Evolutionary conservation across 768 basidiomycete species (phyloP), one percentile per base, ranked within the genome.

Genomic region (Mycena chlorophos): DNA sequence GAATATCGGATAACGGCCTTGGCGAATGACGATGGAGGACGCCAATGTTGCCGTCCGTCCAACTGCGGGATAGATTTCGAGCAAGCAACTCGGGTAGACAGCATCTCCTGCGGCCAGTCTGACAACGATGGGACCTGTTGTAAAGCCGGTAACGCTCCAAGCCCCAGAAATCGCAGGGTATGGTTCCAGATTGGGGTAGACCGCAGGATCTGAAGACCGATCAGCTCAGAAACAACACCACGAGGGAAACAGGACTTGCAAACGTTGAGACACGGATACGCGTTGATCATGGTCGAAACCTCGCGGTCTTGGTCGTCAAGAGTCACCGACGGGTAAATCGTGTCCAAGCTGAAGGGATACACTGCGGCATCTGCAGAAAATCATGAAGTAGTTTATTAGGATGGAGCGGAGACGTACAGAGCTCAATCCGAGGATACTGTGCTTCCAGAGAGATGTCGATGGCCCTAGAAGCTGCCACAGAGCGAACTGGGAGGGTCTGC

Each of bases 401-500:
- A 50, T 29, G 23, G n/a, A 17, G 29, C 49, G 0, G 40, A 47
- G 26, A 57, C 71, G 52, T 60, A 75, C 74, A 75, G 17, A 69
- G 53, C 28, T 69, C 65, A 54, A 76, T 67, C 56, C 56, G 63
- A 1, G 73, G 73, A 59, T 76, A 76, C 8, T 43, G 38, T 53
- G 39, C 37, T 42, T 63, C 45, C 31, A 61, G 46, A 17, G 56
- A 51, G n/a, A 57, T 39, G 23, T 57, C 53, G 22, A 60, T 55
- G 2, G 16, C 55, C 12, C 23, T 38, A 3, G 40, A 45, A 31
- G 39, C 14, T 19, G 29, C 34, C 17, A 45, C 23, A 47, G 16
- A 12, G 19, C 29, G 22, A 20, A 8, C 40, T 16, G 40, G n/a
- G n/a, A n/a, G n/a, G n/a, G n/a, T n/a, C n/a, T n/a, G n/a, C n/a